phyloP scores from a whole-genome alignment of 2,329 filamentous ascomycete genomes.

The Penicillium freii region DNA sequence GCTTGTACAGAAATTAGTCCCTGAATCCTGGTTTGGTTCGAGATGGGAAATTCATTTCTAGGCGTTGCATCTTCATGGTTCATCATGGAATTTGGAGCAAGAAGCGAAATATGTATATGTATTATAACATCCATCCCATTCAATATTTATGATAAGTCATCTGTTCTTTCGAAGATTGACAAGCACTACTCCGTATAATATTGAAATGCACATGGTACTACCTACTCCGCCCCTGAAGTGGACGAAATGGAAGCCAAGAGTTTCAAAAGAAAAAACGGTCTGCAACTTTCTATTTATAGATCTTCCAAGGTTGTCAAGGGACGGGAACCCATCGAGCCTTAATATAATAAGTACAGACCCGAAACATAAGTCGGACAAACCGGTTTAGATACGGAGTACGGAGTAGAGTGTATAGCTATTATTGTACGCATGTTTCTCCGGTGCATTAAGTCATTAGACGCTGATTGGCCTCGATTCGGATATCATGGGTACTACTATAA shows the following conservation, averaged over 20 bases:
- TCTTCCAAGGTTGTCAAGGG: not conserved
- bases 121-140: not conserved
- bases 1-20: not conserved
- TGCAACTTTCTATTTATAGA: not conserved
- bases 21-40: constrained; percentile 6
- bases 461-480: constrained; percentile 11
- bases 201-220: too few relatives aligned
- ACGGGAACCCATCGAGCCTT: not conserved
- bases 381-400: not conserved
- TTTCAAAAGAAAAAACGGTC: too few relatives aligned
- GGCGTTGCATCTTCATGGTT: constrained; percentile 7
- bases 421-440: not conserved
- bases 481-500: not conserved
- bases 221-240: too few relatives aligned
- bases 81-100: not conserved
- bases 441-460: not conserved
- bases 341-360: too few relatives aligned
- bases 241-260: not conserved
- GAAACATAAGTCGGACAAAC: not conserved
- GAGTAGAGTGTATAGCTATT: not conserved
- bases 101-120: constrained; percentile 8
- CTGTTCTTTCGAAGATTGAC: not conserved
- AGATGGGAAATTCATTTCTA: not conserved
- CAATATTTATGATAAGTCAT: not conserved
- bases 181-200: not conserved